Percentiles rank a stretch among this genome's conserved stretches.
Evolutionary conservation across 257 asterid species (phyloP).

Genomic region (Ballota nigra): DNA sequence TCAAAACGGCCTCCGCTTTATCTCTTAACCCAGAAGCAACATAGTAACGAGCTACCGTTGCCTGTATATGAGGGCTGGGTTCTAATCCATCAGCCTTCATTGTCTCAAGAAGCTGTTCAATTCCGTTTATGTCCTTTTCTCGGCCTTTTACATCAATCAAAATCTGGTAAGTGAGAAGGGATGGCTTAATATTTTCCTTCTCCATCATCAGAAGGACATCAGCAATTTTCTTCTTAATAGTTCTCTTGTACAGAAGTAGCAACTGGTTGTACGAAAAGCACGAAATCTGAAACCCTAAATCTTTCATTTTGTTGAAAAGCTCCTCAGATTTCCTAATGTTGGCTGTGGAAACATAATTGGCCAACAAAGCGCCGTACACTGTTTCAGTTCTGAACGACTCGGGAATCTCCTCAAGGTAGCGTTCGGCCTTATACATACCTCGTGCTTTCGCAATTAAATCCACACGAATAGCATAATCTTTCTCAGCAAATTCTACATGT

Average conservation of each 20-base stretch:
- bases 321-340: constrained; percentile 56
- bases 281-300: constrained; percentile 42
- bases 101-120: constrained; percentile 65
- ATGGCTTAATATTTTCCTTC: constrained; percentile 56
- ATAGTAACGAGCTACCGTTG: constrained; percentile 48
- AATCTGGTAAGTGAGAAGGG: constrained; percentile 54
- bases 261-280: constrained; percentile 59
- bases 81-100: constrained; percentile 60
- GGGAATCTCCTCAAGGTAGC: constrained; percentile 50
- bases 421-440: constrained; percentile 57
- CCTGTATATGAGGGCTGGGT: constrained; percentile 32
- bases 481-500: constrained; percentile 41
- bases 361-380: constrained; percentile 61
- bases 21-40: constrained; percentile 45
- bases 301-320: constrained; percentile 64
- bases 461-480: constrained; percentile 51
- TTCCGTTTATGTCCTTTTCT: constrained; percentile 55
- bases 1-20: constrained; percentile 57
- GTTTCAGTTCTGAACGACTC: constrained; percentile 54
- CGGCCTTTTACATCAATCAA: constrained; percentile 61
- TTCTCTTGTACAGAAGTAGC: constrained; percentile 61
- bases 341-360: constrained; percentile 37
- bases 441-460: constrained; percentile 71
- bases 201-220: constrained; percentile 71
- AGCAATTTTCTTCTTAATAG: constrained; percentile 55